Conservation (phyloP, 345 rosid genomes). For the Lenwebbia sp. region DNA sequence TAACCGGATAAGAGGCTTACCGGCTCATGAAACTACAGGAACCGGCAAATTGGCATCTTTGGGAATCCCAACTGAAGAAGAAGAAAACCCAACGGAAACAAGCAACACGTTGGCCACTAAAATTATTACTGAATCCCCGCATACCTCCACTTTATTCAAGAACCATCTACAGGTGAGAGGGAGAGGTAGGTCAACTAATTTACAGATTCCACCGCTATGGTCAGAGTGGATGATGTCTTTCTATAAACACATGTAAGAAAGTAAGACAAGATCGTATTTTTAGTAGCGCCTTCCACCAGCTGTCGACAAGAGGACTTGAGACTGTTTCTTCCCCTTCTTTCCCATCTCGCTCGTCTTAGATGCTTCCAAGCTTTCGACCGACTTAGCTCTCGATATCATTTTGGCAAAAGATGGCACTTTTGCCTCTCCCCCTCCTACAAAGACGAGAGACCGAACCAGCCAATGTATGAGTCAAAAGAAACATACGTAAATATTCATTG, state of each 20-base stretch:
- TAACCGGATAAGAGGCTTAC: background rate
- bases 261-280: background rate
- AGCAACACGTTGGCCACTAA: background rate
- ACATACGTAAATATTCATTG: background rate
- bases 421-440: slow-evolving; percentile 41
- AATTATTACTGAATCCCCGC: background rate
- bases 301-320: slow-evolving; percentile 76
- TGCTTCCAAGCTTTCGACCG: slow-evolving; percentile 20
- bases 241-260: background rate
- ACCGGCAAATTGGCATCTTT: background rate
- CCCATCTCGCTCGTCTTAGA: slow-evolving; percentile 41
- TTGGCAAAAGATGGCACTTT: slow-evolving; percentile 66
- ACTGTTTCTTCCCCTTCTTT: slow-evolving; percentile 70
- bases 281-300: slow-evolving; percentile 74
- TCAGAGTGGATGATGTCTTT: background rate
- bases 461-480: background rate
- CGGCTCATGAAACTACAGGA: background rate
- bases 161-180: background rate
- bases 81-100: background rate
- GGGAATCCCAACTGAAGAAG: background rate
- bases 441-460: background rate
- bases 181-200: background rate
- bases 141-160: background rate
- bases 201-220: background rate
- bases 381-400: slow-evolving; percentile 46